Evolutionary conservation across 2,329 filamentous ascomycete genomes (phyloP).

Genomic region (Alternaria arborescens): DNA sequence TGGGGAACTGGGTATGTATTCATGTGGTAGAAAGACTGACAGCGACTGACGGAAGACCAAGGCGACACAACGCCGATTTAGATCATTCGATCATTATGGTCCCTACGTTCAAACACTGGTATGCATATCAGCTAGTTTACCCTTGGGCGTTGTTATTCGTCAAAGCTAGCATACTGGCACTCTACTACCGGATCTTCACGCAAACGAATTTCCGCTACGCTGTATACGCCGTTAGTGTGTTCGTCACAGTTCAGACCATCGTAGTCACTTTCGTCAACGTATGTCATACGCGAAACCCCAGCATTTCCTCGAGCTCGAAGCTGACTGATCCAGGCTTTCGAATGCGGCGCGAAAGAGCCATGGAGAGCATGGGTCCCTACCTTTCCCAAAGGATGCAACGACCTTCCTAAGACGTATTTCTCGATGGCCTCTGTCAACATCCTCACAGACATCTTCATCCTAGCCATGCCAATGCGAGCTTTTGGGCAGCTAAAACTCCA

Average conservation of each 20-base stretch:
- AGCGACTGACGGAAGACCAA: background rate
- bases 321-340: conserved; percentile 25
- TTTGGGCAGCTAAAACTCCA: conserved; percentile 28
- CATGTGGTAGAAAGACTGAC: background rate
- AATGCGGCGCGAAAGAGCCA: conserved; percentile 21
- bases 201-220: conserved; percentile 21
- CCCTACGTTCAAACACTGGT: conserved; percentile 9
- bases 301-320: background rate
- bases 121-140: conserved; percentile 37
- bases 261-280: conserved; percentile 29
- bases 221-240: conserved; percentile 10
- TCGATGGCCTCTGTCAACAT: conserved; percentile 31
- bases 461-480: conserved; percentile 28
- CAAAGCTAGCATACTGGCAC: conserved; percentile 34
- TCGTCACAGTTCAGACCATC: conserved; percentile 22
- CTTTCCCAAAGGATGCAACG: conserved; percentile 33
- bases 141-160: conserved; percentile 33
- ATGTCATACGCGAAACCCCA: background rate
- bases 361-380: conserved; percentile 27
- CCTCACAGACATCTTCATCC: conserved; percentile 28
- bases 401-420: conserved; percentile 28
- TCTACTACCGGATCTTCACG: conserved; percentile 32
- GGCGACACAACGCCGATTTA: background rate
- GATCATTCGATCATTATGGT: background rate
- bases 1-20: background rate